Evolutionary conservation across 2,329 filamentous ascomycete species (phyloP).

Genomic region (Ceratocystis destructans): DNA sequence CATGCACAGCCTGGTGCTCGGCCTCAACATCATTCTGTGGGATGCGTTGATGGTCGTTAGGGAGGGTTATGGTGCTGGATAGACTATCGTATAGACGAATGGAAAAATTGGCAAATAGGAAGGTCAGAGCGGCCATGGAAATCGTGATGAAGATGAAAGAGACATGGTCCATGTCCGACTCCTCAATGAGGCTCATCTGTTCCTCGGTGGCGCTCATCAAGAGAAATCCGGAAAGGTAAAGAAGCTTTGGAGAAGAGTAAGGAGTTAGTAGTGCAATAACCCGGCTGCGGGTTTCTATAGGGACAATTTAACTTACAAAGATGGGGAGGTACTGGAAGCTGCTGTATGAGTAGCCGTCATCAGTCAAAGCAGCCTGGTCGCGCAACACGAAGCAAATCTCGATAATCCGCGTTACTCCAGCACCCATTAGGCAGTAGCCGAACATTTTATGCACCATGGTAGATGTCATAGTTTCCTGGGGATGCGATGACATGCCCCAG

Average conservation of each 20-base stretch:
- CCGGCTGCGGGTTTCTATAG: too few species aligned
- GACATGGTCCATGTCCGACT: conserved; percentile 69
- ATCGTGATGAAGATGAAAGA: conserved; percentile 86
- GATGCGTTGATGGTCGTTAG: background rate
- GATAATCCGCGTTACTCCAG: conserved; percentile 69
- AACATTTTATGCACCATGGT: conserved; percentile 81
- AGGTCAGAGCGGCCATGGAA: conserved; percentile 78
- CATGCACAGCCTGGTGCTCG: conserved; percentile 55
- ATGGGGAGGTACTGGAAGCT: conserved; percentile 42
- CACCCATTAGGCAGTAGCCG: conserved; percentile 89
- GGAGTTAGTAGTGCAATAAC: too few species aligned
- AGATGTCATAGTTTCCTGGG: conserved; percentile 70
- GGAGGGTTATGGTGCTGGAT: conserved; percentile 26
- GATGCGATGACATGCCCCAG: conserved; percentile 88
- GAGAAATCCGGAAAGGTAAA: conserved; percentile 84
- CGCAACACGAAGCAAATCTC: conserved; percentile 79
- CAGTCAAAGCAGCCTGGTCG: conserved; percentile 51
- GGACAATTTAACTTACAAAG: conserved; percentile 36
- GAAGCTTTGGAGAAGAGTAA: conserved; percentile 41
- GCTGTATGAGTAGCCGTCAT: conserved; percentile 56
- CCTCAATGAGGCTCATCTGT: conserved; percentile 68
- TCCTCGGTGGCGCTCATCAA: conserved; percentile 98
- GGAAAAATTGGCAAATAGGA: conserved; percentile 81
- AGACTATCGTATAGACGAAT: conserved; percentile 66
- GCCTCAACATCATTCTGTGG: conserved; percentile 27